Percentiles rank a stretch among this genome's conserved stretches.
Evolutionary conservation across 1,139 yeast genomes (phyloP).

Genomic region (Candida gigantensis): DNA sequence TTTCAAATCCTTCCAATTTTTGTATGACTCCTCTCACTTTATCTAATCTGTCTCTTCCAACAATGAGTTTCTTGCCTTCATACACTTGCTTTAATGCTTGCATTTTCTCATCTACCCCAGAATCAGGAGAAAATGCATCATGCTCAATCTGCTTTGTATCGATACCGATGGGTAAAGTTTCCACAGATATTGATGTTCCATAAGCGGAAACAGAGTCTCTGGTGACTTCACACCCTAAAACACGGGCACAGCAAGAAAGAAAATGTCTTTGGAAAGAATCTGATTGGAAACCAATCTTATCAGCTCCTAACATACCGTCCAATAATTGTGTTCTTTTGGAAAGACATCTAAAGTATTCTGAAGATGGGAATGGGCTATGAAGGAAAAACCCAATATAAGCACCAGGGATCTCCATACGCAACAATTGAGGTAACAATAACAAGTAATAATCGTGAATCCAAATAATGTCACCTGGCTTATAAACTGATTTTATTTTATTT

Average conservation of each 20-base stretch:
- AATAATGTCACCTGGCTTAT: constrained; percentile 87
- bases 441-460: constrained; percentile 96
- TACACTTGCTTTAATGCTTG: constrained; percentile 64
- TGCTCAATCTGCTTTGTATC: constrained; percentile 65
- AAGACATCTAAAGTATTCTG: constrained; percentile 89
- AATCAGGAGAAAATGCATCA: constrained; percentile 46
- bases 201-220: constrained; percentile 65
- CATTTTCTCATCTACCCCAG: constrained; percentile 38
- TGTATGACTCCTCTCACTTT: constrained; percentile 82
- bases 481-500: constrained; percentile 68
- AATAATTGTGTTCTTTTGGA: constrained; percentile 79
- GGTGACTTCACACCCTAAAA: constrained; percentile 69
- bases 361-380: constrained; percentile 92
- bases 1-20: constrained; percentile 77
- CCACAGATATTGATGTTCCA: constrained; percentile 74
- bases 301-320: constrained; percentile 91
- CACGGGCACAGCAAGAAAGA: constrained; percentile 81
- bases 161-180: constrained; percentile 83
- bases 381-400: constrained; percentile 81
- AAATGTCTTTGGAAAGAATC: constrained; percentile 88
- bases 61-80: constrained; percentile 71
- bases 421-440: constrained; percentile 78
- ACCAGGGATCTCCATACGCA: constrained; percentile 79
- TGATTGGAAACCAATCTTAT: constrained; percentile 82
- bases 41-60: constrained; percentile 82